Conservation (phyloP, 108 stramenopile genomes). For the Fragilariopsis cylindrus region DNA sequence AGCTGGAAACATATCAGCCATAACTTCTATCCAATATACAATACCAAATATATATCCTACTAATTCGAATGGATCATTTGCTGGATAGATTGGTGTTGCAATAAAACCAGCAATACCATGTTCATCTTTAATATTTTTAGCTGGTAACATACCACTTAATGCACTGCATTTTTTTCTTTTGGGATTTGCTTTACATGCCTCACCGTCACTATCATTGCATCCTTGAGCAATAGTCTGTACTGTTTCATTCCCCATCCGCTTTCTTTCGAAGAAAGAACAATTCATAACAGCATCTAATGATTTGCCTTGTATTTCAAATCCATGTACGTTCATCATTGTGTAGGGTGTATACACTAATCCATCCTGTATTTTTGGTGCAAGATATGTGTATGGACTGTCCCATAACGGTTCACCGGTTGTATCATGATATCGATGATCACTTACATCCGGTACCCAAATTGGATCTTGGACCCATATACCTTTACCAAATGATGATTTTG, state of each 20-base stretch:
- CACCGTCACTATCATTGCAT: not conserved
- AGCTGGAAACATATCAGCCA: constrained; percentile 28
- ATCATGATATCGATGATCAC: constrained; percentile 2
- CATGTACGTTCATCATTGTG: constrained; percentile 9
- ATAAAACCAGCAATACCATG: constrained; percentile 16
- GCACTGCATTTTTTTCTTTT: not conserved
- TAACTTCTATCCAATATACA: constrained; percentile 28
- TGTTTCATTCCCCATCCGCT: not conserved
- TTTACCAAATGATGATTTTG: not conserved
- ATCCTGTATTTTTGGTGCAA: not conserved
- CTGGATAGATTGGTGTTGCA: constrained; percentile 35
- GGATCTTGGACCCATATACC: constrained; percentile 1
- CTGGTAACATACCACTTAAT: not conserved
- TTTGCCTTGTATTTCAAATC: not conserved
- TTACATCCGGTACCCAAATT: not conserved
- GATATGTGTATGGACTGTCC: not conserved
- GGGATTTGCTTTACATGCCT: not conserved
- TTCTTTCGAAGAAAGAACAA: not conserved
- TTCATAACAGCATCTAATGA: constrained; percentile 5
- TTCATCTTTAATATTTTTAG: not conserved
- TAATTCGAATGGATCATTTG: constrained; percentile 20
- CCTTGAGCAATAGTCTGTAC: not conserved
- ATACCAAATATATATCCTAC: constrained; percentile 21
- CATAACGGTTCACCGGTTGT: not conserved
- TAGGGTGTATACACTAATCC: not conserved